Evolutionary conservation across 176 grass and related monocot genomes (phyloP).

Genomic region (Leersia perrieri): DNA sequence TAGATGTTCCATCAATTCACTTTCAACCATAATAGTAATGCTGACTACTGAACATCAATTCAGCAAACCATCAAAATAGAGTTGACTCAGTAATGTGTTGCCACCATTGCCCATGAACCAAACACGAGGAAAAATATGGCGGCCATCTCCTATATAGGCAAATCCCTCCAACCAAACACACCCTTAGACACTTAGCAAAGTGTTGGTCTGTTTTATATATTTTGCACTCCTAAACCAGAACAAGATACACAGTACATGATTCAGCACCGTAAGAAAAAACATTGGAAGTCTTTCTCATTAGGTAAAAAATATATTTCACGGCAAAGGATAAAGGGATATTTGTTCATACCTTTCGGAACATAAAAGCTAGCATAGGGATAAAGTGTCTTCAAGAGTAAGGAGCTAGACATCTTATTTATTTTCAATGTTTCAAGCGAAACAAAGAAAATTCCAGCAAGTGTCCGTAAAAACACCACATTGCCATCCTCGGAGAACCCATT

Average conservation of each 20-base stretch:
- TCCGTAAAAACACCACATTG: conserved; percentile 2
- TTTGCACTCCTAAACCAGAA: not conserved
- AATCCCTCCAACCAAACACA: too few species aligned
- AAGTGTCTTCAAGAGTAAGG: conserved; percentile 2
- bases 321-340: not conserved
- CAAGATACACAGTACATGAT: not conserved
- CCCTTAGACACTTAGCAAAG: not conserved
- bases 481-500: conserved; percentile 8
- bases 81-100: too few species aligned
- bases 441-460: not conserved
- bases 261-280: not conserved
- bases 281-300: not conserved
- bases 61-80: not conserved
- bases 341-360: not conserved
- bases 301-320: not conserved
- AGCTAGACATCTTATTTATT: not conserved
- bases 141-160: too few species aligned
- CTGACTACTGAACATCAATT: not conserved
- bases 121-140: too few species aligned
- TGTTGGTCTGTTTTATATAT: not conserved
- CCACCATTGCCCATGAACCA: too few species aligned
- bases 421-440: not conserved
- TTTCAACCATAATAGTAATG: not conserved
- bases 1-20: not conserved
- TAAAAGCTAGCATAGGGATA: conserved; percentile 21